Evolutionary conservation across 331 rosid species (phyloP).

Genomic region (Quercus lobata): DNA sequence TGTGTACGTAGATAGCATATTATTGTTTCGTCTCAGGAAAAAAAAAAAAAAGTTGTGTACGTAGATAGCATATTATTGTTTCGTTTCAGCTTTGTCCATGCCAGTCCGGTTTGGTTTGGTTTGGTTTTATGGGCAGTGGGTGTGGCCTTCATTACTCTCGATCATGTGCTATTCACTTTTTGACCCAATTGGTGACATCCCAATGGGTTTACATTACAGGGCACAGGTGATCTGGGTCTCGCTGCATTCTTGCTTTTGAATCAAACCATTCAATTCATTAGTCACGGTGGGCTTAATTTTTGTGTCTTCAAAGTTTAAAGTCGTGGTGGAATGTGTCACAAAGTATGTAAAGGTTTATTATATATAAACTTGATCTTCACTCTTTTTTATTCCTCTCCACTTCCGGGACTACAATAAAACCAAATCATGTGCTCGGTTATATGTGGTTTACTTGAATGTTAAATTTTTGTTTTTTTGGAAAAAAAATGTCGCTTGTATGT

Average conservation of each 20-base stretch:
- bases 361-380: not conserved
- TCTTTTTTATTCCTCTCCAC: not conserved
- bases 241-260: not conserved
- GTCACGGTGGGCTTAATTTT: not conserved
- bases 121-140: not conserved
- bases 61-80: not conserved
- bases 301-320: not conserved
- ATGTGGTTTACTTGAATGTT: no score
- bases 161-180: not conserved
- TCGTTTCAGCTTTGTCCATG: not conserved
- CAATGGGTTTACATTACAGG: not conserved
- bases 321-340: not conserved
- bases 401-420: not conserved
- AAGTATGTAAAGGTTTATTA: not conserved
- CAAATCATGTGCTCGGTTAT: no score
- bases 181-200: not conserved
- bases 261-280: not conserved
- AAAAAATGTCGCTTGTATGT: no score
- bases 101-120: not conserved
- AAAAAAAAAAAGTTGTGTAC: no score
- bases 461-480: no score
- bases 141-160: not conserved
- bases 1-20: not conserved
- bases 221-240: not conserved
- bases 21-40: not conserved